A percentile compares a stretch with the other conserved stretches of the same genome.
phyloP scores from a whole-genome alignment of 1,284 basidiomycete genomes.

The Leccinum fallax region DNA sequence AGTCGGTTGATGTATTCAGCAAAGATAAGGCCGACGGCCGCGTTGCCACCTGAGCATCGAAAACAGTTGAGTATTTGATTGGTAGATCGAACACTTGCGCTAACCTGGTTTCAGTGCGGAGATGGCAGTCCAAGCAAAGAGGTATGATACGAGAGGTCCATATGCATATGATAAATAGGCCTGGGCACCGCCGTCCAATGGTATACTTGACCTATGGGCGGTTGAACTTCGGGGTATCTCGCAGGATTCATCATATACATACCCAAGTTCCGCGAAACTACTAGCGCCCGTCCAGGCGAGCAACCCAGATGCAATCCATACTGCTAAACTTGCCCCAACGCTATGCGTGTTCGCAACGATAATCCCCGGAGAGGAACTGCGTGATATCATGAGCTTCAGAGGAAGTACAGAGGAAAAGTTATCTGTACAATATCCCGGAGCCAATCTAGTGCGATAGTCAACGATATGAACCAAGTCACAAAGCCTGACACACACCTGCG shows the following conservation, averaged over 20 bases:
- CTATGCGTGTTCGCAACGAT: slow-evolving; percentile 85
- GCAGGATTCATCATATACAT: slow-evolving; percentile 38
- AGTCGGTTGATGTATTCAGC: slow-evolving; percentile 88
- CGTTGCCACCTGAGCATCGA: slow-evolving; percentile 55
- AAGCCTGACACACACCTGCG: slow-evolving; percentile 53
- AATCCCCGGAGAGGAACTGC: slow-evolving; percentile 87
- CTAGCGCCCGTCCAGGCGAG: slow-evolving; percentile 94
- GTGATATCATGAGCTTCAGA: slow-evolving; percentile 2
- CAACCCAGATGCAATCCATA: slow-evolving; percentile 81
- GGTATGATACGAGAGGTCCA: slow-evolving; percentile 82
- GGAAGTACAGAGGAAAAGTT: neutral
- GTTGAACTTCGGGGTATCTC: neutral
- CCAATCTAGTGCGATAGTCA: slow-evolving; percentile 60
- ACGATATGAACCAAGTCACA: neutral
- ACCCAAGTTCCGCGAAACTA: slow-evolving; percentile 87
- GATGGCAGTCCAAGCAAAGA: slow-evolving; percentile 91
- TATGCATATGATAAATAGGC: slow-evolving; percentile 91
- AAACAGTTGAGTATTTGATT: slow-evolving; percentile 1
- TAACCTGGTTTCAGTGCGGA: slow-evolving; percentile 83
- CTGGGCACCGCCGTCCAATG: slow-evolving; percentile 88
- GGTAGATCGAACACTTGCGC: slow-evolving; percentile 4
- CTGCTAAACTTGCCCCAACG: slow-evolving; percentile 79
- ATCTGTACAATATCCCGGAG: slow-evolving; percentile 84
- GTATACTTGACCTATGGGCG: slow-evolving; percentile 51
- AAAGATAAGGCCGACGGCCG: slow-evolving; percentile 73